Base-by-base conservation (phyloP, 2,329 filamentous ascomycete genomes). In the Beauveria pseudobassiana region DNA sequence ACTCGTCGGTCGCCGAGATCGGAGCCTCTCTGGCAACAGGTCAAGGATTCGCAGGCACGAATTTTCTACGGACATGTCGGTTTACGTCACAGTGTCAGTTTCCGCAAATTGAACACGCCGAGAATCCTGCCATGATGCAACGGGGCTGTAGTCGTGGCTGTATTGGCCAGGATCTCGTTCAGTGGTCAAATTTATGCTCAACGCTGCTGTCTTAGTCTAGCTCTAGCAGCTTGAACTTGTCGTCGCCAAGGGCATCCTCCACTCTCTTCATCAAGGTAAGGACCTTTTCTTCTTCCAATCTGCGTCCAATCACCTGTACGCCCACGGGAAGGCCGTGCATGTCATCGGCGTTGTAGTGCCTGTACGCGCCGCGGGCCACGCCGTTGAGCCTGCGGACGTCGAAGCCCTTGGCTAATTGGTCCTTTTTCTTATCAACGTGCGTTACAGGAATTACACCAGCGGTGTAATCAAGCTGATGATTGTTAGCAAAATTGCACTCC, bases 261-360 rank as follows among this genome's bases (percentile, higher is more conserved):
- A 96, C 80, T 60, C 83, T 81, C 74, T 87, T 82, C 91, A 96
- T 96, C 16, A 88, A 80, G 0, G 87, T 85, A 55, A 96, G 75
- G 0, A 96, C 90, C 77, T 93, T 95, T 76, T 96, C 91, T 73
- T 96, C 92, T 70, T 95, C 87, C 68, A 96, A 76, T 42, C 91
- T 80, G 48, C 88, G 80, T 0, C 91, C 91, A 0, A 96, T 87
- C 26, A 96, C 80, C 74, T 96, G 92, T 8, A 97, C 87, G 0
- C 85, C 93, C 0, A 96, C 91, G 0, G 93, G 93, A 46, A 97
- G 77, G 0, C 92, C 93, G 52, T 91, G 87, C 93, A 97, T 97
- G 63, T 85, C 86, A 16, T 79, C 76, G 0, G 91, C 87, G 72
- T 97, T 85, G 72, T 97, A 97, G 67, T 91, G 82, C 74, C 89